Base-by-base conservation (phyloP, 2,329 filamentous ascomycete genomes). In the Aspergillus hortae region DNA sequence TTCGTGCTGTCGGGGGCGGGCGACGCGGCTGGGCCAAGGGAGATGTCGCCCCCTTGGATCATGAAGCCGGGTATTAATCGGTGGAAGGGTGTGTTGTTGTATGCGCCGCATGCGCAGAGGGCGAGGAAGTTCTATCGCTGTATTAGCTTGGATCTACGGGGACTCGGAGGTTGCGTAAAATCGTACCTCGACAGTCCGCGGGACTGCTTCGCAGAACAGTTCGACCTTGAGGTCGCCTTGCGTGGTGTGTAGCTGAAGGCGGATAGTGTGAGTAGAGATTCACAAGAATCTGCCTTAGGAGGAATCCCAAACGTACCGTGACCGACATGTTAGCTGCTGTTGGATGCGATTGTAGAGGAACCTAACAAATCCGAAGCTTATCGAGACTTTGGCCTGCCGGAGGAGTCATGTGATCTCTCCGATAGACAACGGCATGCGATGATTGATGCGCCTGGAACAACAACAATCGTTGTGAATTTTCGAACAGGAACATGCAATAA, bases 201-300 rank as follows among this genome's bases (percentile, higher is more conserved):
- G 94, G 30, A 95, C 90, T 62, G 89, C 87, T 71, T 96, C 90
- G 77, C 92, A 97, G 76, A 96, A 97, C 60, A 99, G 79, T 73
- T 97, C 94, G 63, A 97, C 83, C 76, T 97, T 99, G 69, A 99
- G 81, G 73, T 94, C 87, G 68, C 94, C 94, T 48, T 88, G 81
- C 46, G 86, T 89, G 46, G 94, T 99, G 73, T 96, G 91, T 12
- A 99, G 81, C 74, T 77, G 46, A 45, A 40, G 21, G 25, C 12
- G 2, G 6, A 3, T 4, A 15, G n/a, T 15, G 15, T 38, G 14
- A 43, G 40, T 4, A 6, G 6, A 14, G 11, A 12, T 25, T 10
- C 27, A 7, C 10, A 19, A 19, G 3, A 23, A 30, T 11, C 10
- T 15, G 27, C 0, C 27, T 10, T 30, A 5, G 14, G 35, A 17